Conservation (phyloP, 441 rosid genomes). For the Jatropha podagrica region DNA sequence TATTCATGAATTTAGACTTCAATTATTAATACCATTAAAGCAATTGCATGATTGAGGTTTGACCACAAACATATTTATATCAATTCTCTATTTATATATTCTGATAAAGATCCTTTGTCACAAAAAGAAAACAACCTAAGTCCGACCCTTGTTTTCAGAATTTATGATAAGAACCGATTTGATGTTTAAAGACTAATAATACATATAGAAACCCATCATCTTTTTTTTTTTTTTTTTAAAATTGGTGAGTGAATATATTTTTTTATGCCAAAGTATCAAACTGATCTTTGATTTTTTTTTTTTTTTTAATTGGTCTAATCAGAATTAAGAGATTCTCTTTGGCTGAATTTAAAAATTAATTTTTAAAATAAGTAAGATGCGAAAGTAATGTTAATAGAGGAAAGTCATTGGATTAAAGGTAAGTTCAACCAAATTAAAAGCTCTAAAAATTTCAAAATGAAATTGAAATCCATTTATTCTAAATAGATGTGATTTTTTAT, state of each 20-base stretch:
- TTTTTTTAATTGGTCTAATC: background rate
- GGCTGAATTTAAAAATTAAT: no score
- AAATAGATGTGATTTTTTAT: no score
- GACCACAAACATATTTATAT: constrained; percentile 11
- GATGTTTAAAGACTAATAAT: constrained; percentile 6
- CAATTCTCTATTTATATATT: background rate
- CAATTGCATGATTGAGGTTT: constrained; percentile 22
- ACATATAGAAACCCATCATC: background rate
- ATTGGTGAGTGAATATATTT: background rate
- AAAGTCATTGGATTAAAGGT: no score
- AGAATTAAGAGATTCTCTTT: no score
- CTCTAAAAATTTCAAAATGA: no score
- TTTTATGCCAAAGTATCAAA: background rate
- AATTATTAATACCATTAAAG: constrained; percentile 17
- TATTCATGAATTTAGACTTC: background rate
- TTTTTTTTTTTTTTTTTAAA: background rate
- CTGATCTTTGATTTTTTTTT: background rate
- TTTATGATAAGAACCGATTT: constrained; percentile 3
- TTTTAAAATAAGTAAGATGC: no score
- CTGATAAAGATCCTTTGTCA: constrained; percentile 2
- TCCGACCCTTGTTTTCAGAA: constrained; percentile 6
- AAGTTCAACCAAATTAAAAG: no score
- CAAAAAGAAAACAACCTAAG: background rate
- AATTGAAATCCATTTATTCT: no score
- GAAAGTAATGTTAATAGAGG: no score